Evolutionary conservation across 139 green algal genomes (phyloP).

Genomic region (Chlorella sp.): DNA sequence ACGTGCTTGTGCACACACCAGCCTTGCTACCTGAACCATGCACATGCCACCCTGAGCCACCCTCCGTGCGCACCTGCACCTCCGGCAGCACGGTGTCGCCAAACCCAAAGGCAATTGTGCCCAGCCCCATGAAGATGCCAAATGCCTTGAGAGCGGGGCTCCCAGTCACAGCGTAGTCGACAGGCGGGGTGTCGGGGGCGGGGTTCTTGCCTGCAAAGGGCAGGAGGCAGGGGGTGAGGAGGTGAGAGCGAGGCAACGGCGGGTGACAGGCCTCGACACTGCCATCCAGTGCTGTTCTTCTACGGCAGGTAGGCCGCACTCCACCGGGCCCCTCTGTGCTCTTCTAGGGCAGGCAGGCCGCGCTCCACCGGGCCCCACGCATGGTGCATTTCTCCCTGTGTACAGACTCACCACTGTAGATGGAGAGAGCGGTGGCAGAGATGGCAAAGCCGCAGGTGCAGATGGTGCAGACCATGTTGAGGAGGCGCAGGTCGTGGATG

Average conservation of each 20-base stretch:
- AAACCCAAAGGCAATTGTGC: conserved; percentile 56
- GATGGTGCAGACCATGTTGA: conserved; percentile 56
- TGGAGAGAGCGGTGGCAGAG: conserved; percentile 35
- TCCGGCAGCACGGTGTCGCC: conserved; percentile 59
- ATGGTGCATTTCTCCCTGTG: no score
- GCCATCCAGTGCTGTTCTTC: no score
- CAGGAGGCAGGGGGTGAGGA: not conserved
- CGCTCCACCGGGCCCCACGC: no score
- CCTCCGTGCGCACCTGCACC: conserved; percentile 12
- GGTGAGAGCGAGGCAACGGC: not conserved
- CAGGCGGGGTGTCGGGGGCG: not conserved
- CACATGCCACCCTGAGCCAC: no score
- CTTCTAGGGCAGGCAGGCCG: no score
- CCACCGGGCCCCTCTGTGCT: no score
- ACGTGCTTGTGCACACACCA: no score
- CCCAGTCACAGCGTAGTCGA: not conserved
- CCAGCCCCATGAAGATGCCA: conserved; percentile 45
- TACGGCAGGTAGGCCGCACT: no score
- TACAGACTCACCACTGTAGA: conserved; percentile 26
- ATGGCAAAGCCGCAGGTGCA: conserved; percentile 48
- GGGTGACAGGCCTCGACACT: no score
- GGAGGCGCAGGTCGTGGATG: conserved; percentile 45
- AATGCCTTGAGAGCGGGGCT: conserved; percentile 12
- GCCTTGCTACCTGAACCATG: no score
- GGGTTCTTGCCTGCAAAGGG: conserved; percentile 17